Conservation (phyloP, 2,329 filamentous ascomycete species). For the Colletotrichum lupini region DNA sequence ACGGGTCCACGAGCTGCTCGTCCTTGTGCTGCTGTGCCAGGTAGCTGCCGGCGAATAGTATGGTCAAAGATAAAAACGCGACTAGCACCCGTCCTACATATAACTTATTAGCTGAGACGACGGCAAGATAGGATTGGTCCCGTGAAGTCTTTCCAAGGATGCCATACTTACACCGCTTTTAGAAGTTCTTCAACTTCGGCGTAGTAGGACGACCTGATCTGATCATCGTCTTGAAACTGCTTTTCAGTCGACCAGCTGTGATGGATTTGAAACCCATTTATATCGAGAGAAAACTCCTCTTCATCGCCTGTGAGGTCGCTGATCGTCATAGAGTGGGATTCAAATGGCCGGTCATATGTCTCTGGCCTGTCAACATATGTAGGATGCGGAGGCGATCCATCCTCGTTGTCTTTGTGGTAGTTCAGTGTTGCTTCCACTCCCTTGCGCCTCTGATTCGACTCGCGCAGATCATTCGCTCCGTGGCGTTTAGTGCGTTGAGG, state of each 20-base stretch:
- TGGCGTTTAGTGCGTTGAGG: background rate
- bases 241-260: constrained; percentile 46
- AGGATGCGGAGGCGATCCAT: constrained; percentile 52
- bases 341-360: constrained; percentile 45
- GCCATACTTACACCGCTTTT: constrained; percentile 61
- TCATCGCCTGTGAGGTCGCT: constrained; percentile 50
- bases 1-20: constrained; percentile 54
- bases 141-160: too few species aligned
- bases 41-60: constrained; percentile 58
- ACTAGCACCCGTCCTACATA: constrained; percentile 63
- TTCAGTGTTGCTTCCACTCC: constrained; percentile 47
- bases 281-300: constrained; percentile 49
- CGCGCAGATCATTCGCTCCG: background rate
- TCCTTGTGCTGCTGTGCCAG: constrained; percentile 63
- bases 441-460: background rate
- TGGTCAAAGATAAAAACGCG: constrained; percentile 72
- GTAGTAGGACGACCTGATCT: constrained; percentile 76
- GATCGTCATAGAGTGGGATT: constrained; percentile 45
- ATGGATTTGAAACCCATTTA: constrained; percentile 50
- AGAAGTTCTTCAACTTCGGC: constrained; percentile 76
- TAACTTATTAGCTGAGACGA: constrained; percentile 3
- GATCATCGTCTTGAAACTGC: constrained; percentile 63
- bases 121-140: too few species aligned
- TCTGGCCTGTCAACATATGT: constrained; percentile 48
- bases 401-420: constrained; percentile 53